phyloP scores from a whole-genome alignment of 2,329 filamentous ascomycete genomes.

The Tolypocladium tundrense region DNA sequence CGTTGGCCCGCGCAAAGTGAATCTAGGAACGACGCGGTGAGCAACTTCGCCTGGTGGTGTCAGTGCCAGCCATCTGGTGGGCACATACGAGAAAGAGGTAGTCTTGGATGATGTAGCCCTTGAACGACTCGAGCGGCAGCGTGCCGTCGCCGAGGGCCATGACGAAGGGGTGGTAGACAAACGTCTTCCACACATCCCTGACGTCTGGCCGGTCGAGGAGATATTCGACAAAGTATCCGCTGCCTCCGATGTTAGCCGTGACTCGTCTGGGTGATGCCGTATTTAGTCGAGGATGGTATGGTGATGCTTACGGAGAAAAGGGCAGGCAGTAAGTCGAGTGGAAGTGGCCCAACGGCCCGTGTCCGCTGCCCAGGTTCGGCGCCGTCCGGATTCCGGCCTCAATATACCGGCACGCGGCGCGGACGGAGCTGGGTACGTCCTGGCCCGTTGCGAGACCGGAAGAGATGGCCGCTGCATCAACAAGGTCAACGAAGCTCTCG shows the following conservation, averaged over 20 bases:
- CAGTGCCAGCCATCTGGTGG: background rate
- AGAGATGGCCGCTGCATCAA: conserved; percentile 53
- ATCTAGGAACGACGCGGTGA: conserved; percentile 33
- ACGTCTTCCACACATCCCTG: conserved; percentile 60
- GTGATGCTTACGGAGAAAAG: conserved; percentile 48
- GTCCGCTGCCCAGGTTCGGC: conserved; percentile 51
- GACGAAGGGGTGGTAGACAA: conserved; percentile 77
- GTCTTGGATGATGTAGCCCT: conserved; percentile 82
- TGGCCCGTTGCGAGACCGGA: conserved; percentile 57
- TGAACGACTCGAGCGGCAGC: conserved; percentile 68
- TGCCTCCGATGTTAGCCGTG: conserved; percentile 14
- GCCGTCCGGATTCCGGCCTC: conserved; percentile 61
- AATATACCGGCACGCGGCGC: conserved; percentile 58
- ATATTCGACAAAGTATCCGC: conserved; percentile 75
- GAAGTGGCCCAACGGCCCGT: conserved; percentile 70
- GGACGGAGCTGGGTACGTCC: conserved; percentile 49
- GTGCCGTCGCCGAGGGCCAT: conserved; percentile 64
- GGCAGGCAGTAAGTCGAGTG: conserved; percentile 60
- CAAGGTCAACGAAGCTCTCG: background rate
- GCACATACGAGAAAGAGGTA: conserved; percentile 70
- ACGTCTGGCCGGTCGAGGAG: conserved; percentile 67
- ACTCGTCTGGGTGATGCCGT: background rate
- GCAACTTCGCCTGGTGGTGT: background rate
- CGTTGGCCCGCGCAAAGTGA: conserved; percentile 81
- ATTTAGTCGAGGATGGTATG: background rate